Conservation (phyloP, 495 filamentous ascomycete species). For the Aspergillus avenaceus region DNA sequence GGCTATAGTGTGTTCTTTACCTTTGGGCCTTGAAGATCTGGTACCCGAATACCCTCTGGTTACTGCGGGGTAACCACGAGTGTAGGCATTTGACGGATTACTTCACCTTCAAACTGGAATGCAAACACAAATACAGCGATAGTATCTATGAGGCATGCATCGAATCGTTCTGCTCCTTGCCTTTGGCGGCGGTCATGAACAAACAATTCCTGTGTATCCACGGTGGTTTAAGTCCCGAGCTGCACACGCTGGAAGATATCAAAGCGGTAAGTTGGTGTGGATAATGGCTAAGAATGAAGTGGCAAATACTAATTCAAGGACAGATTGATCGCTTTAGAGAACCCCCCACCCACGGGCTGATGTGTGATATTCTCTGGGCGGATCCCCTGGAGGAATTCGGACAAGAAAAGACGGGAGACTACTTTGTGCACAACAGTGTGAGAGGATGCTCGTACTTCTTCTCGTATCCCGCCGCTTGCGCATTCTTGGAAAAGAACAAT, state of each 20-base stretch:
- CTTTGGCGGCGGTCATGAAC: constrained; percentile 97
- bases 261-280: constrained; percentile 59
- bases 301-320: not conserved
- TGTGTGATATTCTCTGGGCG: constrained; percentile 99
- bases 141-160: constrained; percentile 95
- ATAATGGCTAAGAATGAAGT: not conserved
- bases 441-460: constrained; percentile 99
- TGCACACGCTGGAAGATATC: constrained; percentile 92
- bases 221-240: constrained; percentile 89
- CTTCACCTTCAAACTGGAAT: constrained; percentile 99
- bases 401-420: constrained; percentile 95
- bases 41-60: constrained; percentile 96
- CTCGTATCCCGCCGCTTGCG: constrained; percentile 96
- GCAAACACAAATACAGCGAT: constrained; percentile 98
- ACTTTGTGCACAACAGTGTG: constrained; percentile 96
- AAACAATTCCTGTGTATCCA: constrained; percentile 99
- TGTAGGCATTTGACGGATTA: constrained; percentile 98
- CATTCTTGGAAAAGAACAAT: constrained; percentile 98
- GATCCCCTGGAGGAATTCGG: constrained; percentile 99
- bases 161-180: constrained; percentile 93
- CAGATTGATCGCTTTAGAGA: constrained; percentile 98
- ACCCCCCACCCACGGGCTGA: constrained; percentile 92
- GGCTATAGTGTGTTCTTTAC: constrained; percentile 78
- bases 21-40: constrained; percentile 98
- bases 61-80: constrained; percentile 96